These are phyloP conservation scores for Mortierella sp. DNA, from an alignment of 371 early-diverging fungal species.

Conservation along the genomic window DNA sequence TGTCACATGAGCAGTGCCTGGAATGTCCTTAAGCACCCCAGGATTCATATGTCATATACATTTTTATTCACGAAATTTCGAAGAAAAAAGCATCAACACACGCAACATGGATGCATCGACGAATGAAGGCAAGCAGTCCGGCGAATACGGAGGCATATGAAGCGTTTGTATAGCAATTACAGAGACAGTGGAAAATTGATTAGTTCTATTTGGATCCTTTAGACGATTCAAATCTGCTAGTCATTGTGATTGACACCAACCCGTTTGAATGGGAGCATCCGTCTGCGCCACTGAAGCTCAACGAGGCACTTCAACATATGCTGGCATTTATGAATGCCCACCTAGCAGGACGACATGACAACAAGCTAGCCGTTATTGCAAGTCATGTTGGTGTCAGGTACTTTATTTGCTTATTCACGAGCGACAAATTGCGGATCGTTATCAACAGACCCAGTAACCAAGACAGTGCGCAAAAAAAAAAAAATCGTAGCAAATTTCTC, in stretches of 20 bases:
- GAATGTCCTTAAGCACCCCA: too few species aligned
- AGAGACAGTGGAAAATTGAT: background rate
- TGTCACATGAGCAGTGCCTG: too few species aligned
- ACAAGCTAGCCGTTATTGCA: conserved; percentile 84
- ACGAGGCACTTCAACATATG: conserved; percentile 79
- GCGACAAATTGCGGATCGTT: too few species aligned
- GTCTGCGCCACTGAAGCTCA: conserved; percentile 66
- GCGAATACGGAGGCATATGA: too few species aligned
- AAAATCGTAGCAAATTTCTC: conserved; percentile 61
- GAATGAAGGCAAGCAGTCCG: background rate
- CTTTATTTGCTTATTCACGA: background rate
- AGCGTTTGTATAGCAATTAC: background rate
- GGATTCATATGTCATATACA: too few species aligned
- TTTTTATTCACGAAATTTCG: background rate
- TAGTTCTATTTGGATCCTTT: background rate
- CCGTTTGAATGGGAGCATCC: conserved; percentile 79
- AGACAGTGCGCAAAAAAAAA: background rate
- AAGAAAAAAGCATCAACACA: background rate
- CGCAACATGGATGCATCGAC: background rate
- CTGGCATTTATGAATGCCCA: conserved; percentile 90
- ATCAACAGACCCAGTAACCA: too few species aligned
- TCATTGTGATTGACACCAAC: conserved; percentile 82
- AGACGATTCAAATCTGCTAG: conserved; percentile 82
- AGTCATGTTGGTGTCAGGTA: conserved; percentile 65
- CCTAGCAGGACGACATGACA: conserved; percentile 86